phyloP scores from a whole-genome alignment of 2,329 filamentous ascomycete genomes.

The Penicillium sclerotiorum region DNA sequence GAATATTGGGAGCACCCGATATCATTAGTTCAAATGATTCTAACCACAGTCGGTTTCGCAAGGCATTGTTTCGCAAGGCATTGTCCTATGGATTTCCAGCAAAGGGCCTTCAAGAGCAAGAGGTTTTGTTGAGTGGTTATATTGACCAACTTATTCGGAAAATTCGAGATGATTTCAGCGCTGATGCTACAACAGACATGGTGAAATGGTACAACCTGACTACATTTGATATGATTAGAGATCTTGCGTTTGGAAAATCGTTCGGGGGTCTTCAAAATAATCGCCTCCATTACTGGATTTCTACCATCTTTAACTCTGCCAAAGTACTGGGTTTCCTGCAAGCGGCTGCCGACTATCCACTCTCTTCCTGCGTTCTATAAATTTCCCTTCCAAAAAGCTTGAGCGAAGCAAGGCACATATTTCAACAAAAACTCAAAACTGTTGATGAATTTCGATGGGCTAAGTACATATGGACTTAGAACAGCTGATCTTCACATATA shows the following conservation, averaged over 20 bases:
- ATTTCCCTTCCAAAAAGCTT: too few species aligned
- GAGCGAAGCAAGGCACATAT: too few species aligned
- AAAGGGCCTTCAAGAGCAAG: neutral
- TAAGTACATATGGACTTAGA: too few species aligned
- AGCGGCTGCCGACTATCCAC: too few species aligned
- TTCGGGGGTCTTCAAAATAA: constrained; percentile 9
- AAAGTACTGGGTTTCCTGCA: too few species aligned
- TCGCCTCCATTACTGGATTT: neutral
- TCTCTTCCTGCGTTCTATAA: too few species aligned
- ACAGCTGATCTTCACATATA: too few species aligned
- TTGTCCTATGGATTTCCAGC: neutral
- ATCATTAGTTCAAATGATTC: neutral
- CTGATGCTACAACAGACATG: neutral
- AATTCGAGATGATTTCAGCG: neutral
- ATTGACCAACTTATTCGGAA: neutral
- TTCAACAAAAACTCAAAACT: too few species aligned
- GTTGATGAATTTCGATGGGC: too few species aligned
- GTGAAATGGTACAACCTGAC: neutral
- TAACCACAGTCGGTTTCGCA: neutral
- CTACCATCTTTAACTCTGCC: neutral
- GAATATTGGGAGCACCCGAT: constrained; percentile 15
- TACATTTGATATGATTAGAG: constrained; percentile 34
- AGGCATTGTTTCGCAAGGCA: neutral
- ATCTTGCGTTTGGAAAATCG: constrained; percentile 28
- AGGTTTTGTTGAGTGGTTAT: neutral